Evolutionary conservation across 2,329 filamentous ascomycete genomes (phyloP).

Genomic region (Beauveria pseudobassiana): DNA sequence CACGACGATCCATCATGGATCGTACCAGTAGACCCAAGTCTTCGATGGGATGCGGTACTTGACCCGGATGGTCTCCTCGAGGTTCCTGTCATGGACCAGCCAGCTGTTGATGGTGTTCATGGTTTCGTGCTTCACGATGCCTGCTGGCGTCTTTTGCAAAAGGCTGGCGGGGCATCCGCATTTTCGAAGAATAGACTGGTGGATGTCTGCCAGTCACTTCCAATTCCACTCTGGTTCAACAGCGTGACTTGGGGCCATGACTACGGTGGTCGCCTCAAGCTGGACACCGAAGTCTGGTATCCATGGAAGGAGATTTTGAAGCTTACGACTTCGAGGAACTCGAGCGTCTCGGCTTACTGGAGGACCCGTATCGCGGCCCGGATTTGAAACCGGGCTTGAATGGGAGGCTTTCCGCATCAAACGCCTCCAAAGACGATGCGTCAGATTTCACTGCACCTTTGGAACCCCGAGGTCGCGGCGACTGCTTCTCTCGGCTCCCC

Average conservation of each 20-base stretch:
- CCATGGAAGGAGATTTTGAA: not conserved
- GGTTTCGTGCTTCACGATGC: not conserved
- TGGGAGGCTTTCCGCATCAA: too few relatives aligned
- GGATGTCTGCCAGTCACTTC: not conserved
- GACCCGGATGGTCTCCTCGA: not conserved
- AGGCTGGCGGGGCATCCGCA: not conserved
- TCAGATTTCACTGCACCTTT: not conserved
- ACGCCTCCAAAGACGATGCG: not conserved
- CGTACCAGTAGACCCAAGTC: not conserved
- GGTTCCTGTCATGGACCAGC: not conserved
- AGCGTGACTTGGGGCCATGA: not conserved
- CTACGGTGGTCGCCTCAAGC: not conserved
- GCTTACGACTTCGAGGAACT: too few relatives aligned
- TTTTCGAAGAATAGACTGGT: not conserved
- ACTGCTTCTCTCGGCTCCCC: not conserved
- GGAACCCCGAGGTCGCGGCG: not conserved
- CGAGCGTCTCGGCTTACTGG: not conserved
- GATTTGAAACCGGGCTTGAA: not conserved
- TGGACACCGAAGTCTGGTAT: not conserved
- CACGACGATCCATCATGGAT: not conserved
- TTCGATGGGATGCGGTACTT: not conserved
- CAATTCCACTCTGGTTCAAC: not conserved
- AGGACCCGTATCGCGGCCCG: not conserved
- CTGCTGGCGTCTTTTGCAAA: not conserved
- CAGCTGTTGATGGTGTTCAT: not conserved